Conservation (phyloP, 768 basidiomycete genomes). For the Pholiota molesta region DNA sequence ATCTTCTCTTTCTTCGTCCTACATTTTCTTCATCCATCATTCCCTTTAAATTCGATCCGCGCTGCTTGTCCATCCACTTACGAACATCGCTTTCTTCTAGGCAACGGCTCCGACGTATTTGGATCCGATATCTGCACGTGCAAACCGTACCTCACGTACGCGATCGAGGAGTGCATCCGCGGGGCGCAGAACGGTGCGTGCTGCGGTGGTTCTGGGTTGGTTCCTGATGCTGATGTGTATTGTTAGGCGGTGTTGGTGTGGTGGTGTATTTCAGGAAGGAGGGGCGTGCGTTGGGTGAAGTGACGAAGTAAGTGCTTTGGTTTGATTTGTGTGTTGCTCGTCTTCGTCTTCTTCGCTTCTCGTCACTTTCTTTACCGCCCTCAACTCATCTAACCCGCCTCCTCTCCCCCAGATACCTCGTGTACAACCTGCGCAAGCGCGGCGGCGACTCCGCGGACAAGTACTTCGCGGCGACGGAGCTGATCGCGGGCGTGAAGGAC, state of each 20-base stretch:
- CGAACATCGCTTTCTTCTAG: too few species aligned
- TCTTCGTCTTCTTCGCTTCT: not conserved
- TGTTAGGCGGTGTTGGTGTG: conserved; percentile 83
- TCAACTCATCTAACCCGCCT: too few species aligned
- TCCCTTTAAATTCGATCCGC: too few species aligned
- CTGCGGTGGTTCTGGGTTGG: too few species aligned
- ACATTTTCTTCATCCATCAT: too few species aligned
- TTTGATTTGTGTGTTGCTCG: not conserved
- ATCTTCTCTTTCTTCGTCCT: too few species aligned
- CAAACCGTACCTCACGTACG: too few species aligned
- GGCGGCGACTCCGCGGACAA: conserved; percentile 90
- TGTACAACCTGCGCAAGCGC: conserved; percentile 96
- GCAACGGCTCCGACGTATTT: too few species aligned
- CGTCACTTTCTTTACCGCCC: not conserved
- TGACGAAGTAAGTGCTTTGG: conserved; percentile 71
- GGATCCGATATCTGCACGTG: too few species aligned
- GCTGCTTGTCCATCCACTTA: too few species aligned
- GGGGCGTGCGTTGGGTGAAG: conserved; percentile 91
- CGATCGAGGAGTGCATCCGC: too few species aligned
- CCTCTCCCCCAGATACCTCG: conserved; percentile 64
- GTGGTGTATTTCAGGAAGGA: conserved; percentile 96
- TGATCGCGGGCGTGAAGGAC: conserved; percentile 93
- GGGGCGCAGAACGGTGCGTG: too few species aligned
- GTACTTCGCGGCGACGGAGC: conserved; percentile 93
- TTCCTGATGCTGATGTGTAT: not conserved